These are phyloP conservation scores for Porogramme epimiltina DNA, from an alignment of 1,284 basidiomycete genomes.

Conservation along the genomic window DNA sequence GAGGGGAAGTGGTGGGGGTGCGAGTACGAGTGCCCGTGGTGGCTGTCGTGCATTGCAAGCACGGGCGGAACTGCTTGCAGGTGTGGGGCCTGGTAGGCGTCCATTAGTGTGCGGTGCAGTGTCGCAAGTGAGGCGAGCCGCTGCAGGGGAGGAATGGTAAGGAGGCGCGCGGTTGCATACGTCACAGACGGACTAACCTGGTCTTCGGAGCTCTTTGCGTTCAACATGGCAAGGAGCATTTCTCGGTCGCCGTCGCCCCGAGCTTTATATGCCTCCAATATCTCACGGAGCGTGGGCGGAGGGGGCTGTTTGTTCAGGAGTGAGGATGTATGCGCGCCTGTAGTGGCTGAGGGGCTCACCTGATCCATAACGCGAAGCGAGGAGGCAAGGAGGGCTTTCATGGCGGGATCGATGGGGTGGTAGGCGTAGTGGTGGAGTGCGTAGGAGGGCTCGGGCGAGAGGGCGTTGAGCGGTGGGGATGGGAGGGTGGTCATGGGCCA, in stretches of 20 bases:
- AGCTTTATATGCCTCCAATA: conserved; percentile 79
- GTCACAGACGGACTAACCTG: conserved; percentile 52
- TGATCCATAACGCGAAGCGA: conserved; percentile 51
- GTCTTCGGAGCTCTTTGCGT: conserved; percentile 88
- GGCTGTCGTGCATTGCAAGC: conserved; percentile 22
- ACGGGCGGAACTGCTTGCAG: conserved; percentile 12
- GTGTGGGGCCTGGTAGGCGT: conserved; percentile 47
- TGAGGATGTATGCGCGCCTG: conserved; percentile 27
- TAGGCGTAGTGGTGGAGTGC: conserved; percentile 22
- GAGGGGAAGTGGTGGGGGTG: conserved; percentile 29
- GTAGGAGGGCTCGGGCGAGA: conserved; percentile 29
- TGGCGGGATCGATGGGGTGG: conserved; percentile 24
- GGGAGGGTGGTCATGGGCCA: conserved; percentile 28
- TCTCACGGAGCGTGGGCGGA: conserved; percentile 81
- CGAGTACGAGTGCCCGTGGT: conserved; percentile 19
- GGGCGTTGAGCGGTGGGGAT: conserved; percentile 24
- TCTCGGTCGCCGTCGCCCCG: conserved; percentile 90
- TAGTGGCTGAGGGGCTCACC: conserved; percentile 36
- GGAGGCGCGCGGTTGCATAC: conserved; percentile 5
- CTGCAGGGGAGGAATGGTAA: conserved; percentile 37
- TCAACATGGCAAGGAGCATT: conserved; percentile 85
- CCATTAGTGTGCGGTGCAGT: conserved; percentile 69
- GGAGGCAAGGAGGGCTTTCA: conserved; percentile 41
- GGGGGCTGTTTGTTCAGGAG: conserved; percentile 48
- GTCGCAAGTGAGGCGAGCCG: conserved; percentile 69